Percentiles rank a stretch among this genome's conserved stretches.
Conservation (phyloP, 2,329 filamentous ascomycete species). For the Periglandula ipomoeae region DNA sequence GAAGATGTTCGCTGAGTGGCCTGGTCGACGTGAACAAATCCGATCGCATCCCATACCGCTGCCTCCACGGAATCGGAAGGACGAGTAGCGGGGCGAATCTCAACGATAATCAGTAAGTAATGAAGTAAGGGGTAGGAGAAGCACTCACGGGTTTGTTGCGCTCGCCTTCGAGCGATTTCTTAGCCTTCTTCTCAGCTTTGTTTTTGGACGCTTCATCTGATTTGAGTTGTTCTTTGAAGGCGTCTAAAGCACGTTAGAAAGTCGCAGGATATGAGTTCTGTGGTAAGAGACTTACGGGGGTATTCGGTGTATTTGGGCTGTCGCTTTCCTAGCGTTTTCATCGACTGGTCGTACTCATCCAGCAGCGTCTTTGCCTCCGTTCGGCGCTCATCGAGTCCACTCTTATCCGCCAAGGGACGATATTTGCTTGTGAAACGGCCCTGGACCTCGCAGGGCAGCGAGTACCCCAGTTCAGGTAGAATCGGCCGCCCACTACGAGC, state of each 20-base stretch:
- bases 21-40: slow-evolving; percentile 38
- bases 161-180: slow-evolving; percentile 31
- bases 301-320: slow-evolving; percentile 39
- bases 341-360: slow-evolving; percentile 32
- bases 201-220: slow-evolving; percentile 36
- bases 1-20: slow-evolving; percentile 26
- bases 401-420: slow-evolving; percentile 28
- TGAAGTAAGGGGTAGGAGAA: neutral
- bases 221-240: slow-evolving; percentile 37
- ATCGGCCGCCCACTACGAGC: slow-evolving; percentile 28
- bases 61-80: slow-evolving; percentile 37
- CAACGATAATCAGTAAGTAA: neutral
- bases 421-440: slow-evolving; percentile 33
- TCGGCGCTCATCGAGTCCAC: slow-evolving; percentile 31
- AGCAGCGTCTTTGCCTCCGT: slow-evolving; percentile 29
- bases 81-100: slow-evolving; percentile 32
- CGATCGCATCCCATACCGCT: slow-evolving; percentile 44
- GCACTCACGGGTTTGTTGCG: slow-evolving; percentile 28
- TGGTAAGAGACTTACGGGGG: slow-evolving; percentile 21
- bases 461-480: slow-evolving; percentile 29
- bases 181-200: slow-evolving; percentile 36
- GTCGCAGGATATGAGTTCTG: neutral
- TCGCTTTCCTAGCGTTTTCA: slow-evolving; percentile 31
- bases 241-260: slow-evolving; percentile 17
- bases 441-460: slow-evolving; percentile 34